Conservation (phyloP, 306 rosid species). For the Oxytropis ochrocephala region DNA sequence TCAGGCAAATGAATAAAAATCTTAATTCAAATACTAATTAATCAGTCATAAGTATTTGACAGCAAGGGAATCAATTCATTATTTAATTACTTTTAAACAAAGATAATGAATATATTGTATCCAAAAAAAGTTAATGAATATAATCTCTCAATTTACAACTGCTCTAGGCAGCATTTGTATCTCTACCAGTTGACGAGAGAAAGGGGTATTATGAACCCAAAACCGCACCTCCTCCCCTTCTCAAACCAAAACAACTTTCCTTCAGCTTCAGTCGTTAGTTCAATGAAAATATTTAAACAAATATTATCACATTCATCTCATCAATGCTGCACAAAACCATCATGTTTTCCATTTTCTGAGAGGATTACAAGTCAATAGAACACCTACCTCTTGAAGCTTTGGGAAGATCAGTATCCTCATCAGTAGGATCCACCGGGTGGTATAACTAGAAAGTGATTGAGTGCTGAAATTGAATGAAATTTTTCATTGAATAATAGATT, state of each 20-base stretch:
- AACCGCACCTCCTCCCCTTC: neutral
- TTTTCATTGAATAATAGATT: conserved; percentile 47
- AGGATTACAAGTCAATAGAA: conserved; percentile 20
- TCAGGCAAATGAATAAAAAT: neutral
- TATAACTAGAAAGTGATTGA: conserved; percentile 20
- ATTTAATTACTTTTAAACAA: neutral
- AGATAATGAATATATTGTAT: neutral
- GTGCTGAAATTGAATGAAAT: conserved; percentile 52
- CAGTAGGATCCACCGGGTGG: conserved; percentile 18
- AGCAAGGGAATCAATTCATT: neutral
- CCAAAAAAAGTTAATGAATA: neutral
- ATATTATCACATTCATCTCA: neutral
- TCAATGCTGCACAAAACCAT: neutral
- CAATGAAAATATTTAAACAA: neutral
- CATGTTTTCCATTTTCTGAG: conserved; percentile 18
- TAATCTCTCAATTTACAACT: neutral
- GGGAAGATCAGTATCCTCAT: conserved; percentile 28
- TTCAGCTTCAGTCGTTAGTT: neutral
- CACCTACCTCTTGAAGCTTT: conserved; percentile 45
- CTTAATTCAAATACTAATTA: neutral
- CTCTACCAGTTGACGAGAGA: neutral
- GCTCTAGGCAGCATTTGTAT: neutral
- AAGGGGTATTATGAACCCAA: neutral
- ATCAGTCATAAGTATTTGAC: neutral
- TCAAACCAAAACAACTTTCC: neutral